phyloP scores from a whole-genome alignment of 805 yeast species.

The Hanseniaspora hatyaiensis region DNA sequence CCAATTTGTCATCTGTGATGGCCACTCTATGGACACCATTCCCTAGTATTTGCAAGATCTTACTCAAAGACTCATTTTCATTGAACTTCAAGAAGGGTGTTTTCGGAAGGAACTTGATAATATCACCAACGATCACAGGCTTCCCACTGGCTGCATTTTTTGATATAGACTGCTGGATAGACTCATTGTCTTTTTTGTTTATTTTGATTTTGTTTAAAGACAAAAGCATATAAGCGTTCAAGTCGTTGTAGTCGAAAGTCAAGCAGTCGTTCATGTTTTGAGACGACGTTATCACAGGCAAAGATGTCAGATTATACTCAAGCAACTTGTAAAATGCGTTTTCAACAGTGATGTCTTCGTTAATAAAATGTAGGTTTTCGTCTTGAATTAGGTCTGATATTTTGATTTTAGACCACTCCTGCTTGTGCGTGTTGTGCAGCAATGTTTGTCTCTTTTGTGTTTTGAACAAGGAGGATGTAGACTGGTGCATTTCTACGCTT shows the following conservation, averaged over 20 bases:
- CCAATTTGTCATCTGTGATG: constrained; percentile 38
- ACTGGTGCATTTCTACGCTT: constrained; percentile 5
- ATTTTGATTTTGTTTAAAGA: constrained; percentile 61
- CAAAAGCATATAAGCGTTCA: constrained; percentile 72
- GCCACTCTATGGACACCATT: constrained; percentile 92
- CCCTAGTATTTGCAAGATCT: constrained; percentile 80
- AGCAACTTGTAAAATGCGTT: constrained; percentile 73
- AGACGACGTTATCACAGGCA: constrained; percentile 48
- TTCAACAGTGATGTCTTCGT: constrained; percentile 58
- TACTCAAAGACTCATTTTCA: constrained; percentile 54
- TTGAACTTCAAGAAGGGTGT: constrained; percentile 75
- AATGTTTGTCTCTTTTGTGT: constrained; percentile 9
- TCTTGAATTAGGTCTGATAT: constrained; percentile 56
- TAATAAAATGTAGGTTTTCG: constrained; percentile 21
- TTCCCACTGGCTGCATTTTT: constrained; percentile 70
- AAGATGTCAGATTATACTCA: constrained; percentile 63
- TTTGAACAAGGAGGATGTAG: constrained; percentile 19
- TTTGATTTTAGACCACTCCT: constrained; percentile 60
- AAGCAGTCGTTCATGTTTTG: constrained; percentile 43
- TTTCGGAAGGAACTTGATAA: constrained; percentile 71
- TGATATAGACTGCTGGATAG: constrained; percentile 19
- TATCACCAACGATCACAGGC: constrained; percentile 84
- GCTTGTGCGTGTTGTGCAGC: constrained; percentile 23
- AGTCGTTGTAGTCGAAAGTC: constrained; percentile 84
- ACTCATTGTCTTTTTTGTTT: constrained; percentile 21